These are phyloP conservation scores for Domatiomyces catenatus DNA, from an alignment of 2,329 filamentous ascomycete species.

Conservation along the genomic window DNA sequence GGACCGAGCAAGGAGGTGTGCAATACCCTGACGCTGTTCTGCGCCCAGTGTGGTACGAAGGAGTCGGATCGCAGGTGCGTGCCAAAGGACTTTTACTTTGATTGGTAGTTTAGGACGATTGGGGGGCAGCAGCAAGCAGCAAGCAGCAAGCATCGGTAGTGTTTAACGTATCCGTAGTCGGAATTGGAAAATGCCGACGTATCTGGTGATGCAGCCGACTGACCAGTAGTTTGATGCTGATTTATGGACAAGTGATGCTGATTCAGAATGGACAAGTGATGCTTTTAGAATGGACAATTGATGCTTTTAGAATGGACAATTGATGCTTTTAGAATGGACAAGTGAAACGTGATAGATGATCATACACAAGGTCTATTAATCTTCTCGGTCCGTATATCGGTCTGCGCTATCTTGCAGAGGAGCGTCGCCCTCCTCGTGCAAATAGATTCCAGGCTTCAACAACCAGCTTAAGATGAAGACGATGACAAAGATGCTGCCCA, in stretches of 20 bases:
- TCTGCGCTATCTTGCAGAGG: not conserved
- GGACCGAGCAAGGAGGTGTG: not conserved
- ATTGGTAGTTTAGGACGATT: not conserved
- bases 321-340: no score
- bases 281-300: no score
- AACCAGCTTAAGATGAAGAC: conserved; percentile 55
- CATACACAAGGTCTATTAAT: not conserved
- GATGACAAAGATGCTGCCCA: conserved; percentile 50
- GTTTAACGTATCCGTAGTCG: not conserved
- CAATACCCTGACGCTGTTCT: not conserved
- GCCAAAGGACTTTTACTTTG: not conserved
- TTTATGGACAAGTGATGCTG: not conserved
- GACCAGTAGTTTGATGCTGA: not conserved
- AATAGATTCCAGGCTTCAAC: conserved; percentile 43
- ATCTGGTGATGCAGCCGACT: not conserved
- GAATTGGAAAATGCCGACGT: not conserved
- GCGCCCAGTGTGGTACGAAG: not conserved
- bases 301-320: no score
- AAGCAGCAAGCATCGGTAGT: not conserved
- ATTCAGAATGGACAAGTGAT: no score
- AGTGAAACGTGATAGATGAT: not conserved
- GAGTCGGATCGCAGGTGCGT: not conserved
- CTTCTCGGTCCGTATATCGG: not conserved
- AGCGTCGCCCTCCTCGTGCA: not conserved
- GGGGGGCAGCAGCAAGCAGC: not conserved